Conservation (phyloP, 108 stramenopile species). For the Asterionellopsis glacialis region DNA sequence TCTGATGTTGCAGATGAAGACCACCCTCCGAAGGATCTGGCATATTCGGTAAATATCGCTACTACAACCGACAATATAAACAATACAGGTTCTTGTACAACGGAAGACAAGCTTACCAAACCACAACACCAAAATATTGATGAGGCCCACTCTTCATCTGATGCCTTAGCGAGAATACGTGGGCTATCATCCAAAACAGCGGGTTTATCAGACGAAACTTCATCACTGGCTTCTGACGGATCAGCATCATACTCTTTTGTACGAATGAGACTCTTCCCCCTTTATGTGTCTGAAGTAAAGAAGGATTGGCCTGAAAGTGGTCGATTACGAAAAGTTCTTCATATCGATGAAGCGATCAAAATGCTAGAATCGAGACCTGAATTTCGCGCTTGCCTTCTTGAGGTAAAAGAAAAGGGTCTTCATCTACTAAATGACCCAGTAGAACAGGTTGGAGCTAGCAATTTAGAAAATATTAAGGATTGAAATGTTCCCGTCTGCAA, state of each 20-base stretch:
- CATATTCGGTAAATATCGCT: background rate
- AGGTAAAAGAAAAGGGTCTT: constrained; percentile 59
- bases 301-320: constrained; percentile 84
- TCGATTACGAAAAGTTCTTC: constrained; percentile 62
- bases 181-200: background rate
- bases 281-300: constrained; percentile 79
- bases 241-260: constrained; percentile 43
- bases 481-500: too few species aligned
- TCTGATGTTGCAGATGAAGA: background rate
- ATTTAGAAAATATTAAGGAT: background rate
- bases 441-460: background rate
- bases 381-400: constrained; percentile 48
- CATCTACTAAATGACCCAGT: constrained; percentile 19
- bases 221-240: constrained; percentile 36
- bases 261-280: constrained; percentile 68
- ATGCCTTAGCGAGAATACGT: constrained; percentile 6
- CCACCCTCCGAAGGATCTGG: background rate
- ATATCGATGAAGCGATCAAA: constrained; percentile 74
- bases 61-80: background rate
- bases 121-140: constrained; percentile 1
- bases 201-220: constrained; percentile 16
- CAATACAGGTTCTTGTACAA: background rate
- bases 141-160: constrained; percentile 1
- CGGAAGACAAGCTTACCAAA: background rate
- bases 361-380: constrained; percentile 61